phyloP scores from a whole-genome alignment of 2,329 filamentous ascomycete genomes.

The Fusarium sp. region DNA sequence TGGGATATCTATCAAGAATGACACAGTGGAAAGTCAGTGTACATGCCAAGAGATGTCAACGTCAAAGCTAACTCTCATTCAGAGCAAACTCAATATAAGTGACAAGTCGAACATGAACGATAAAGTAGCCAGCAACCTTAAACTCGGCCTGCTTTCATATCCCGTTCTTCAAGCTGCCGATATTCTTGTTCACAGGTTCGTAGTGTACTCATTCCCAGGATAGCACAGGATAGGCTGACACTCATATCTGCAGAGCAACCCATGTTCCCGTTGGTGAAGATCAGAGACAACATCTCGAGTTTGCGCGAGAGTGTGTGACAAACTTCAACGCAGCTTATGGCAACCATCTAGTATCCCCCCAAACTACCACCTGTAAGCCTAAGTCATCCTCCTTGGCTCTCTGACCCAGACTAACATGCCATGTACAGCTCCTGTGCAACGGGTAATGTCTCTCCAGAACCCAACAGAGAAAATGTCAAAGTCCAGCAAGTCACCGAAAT shows the following conservation, averaged over 20 bases:
- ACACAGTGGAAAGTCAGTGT: conserved; percentile 90
- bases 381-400: too few relatives aligned
- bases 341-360: conserved; percentile 68
- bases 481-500: conserved; percentile 74
- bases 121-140: conserved; percentile 68
- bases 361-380: conserved; percentile 73
- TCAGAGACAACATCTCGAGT: conserved; percentile 92
- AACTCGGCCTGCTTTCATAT: conserved; percentile 93
- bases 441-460: conserved; percentile 87
- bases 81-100: conserved; percentile 77
- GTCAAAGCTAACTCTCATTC: conserved; percentile 1
- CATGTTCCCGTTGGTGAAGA: conserved; percentile 98
- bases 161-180: conserved; percentile 96
- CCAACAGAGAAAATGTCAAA: conserved; percentile 94
- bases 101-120: conserved; percentile 67
- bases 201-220: not conserved
- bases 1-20: conserved; percentile 97
- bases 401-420: not conserved
- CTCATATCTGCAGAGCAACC: conserved; percentile 69
- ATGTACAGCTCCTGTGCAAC: conserved; percentile 72
- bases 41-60: not conserved
- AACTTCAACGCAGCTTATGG: conserved; percentile 85
- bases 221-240: not conserved
- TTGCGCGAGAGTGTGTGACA: conserved; percentile 83
- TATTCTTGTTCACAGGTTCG: conserved; percentile 81